Evolutionary conservation across 768 basidiomycete species (phyloP).

Genomic region (Kwoniella dejecticola): DNA sequence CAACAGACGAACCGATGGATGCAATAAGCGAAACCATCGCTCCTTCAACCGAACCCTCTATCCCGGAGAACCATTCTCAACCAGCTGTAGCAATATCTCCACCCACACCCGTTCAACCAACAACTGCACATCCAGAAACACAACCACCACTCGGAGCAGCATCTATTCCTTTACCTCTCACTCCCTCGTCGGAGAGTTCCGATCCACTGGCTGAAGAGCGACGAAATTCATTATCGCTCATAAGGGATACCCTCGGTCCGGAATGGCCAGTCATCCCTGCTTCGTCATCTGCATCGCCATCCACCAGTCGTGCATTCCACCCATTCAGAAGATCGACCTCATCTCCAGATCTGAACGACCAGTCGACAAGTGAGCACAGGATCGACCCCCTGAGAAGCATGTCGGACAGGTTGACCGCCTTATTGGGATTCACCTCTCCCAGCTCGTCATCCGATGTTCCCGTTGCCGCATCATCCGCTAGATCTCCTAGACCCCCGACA

Average conservation of each 20-base stretch:
- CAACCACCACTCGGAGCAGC: neutral
- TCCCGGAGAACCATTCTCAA: neutral
- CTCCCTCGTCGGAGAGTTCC: conserved; percentile 5
- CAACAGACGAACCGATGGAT: neutral
- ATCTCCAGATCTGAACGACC: conserved; percentile 10
- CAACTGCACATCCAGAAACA: neutral
- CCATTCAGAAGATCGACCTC: conserved; percentile 21
- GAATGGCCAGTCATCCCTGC: conserved; percentile 15
- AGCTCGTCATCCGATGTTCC: neutral
- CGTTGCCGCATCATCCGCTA: neutral
- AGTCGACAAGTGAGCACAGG: conserved; percentile 1
- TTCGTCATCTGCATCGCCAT: conserved; percentile 6
- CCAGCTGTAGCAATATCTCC: neutral
- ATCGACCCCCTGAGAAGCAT: conserved; percentile 9
- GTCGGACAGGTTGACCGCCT: conserved; percentile 31
- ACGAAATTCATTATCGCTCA: conserved; percentile 16
- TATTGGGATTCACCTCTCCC: conserved; percentile 29
- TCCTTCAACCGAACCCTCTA: too few species aligned
- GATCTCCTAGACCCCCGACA: neutral
- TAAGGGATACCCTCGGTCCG: conserved; percentile 19
- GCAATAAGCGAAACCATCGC: neutral
- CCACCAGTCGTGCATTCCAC: conserved; percentile 10
- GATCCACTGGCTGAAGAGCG: conserved; percentile 20
- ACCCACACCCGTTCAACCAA: neutral
- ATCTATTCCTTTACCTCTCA: conserved; percentile 11